Evolutionary conservation across 768 basidiomycete genomes (phyloP).

Genomic region (Heimioporus sp.): DNA sequence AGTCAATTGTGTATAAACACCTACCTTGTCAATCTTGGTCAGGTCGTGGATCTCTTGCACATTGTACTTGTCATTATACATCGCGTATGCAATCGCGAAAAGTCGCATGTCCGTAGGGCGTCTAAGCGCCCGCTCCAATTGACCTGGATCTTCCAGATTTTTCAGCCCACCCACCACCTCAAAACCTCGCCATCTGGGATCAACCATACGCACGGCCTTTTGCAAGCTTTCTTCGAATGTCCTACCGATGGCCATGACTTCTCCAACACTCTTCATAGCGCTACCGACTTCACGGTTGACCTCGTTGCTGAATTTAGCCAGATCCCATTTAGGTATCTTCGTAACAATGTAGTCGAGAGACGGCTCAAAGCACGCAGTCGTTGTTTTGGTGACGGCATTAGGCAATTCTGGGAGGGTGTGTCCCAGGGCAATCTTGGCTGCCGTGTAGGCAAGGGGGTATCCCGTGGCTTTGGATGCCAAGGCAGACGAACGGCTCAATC

Average conservation of each 20-base stretch:
- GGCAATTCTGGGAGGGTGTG: slow-evolving; percentile 97
- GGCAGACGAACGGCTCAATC: slow-evolving; percentile 85
- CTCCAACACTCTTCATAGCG: slow-evolving; percentile 98
- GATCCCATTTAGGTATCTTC: slow-evolving; percentile 99
- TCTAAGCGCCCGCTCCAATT: slow-evolving; percentile 75
- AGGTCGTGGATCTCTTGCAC: slow-evolving; percentile 89
- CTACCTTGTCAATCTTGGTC: slow-evolving; percentile 96
- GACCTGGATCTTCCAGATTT: slow-evolving; percentile 62
- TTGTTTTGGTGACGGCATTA: slow-evolving; percentile 98
- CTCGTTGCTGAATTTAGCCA: slow-evolving; percentile 93
- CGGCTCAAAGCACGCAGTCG: slow-evolving; percentile 98
- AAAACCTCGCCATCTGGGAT: slow-evolving; percentile 95
- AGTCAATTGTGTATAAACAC: not conserved
- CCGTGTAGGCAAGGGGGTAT: slow-evolving; percentile 98
- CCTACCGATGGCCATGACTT: slow-evolving; percentile 99
- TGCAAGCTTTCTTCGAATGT: slow-evolving; percentile 99
- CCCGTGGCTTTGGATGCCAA: slow-evolving; percentile 98
- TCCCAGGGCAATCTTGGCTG: slow-evolving; percentile 97
- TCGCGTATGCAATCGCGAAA: slow-evolving; percentile 96
- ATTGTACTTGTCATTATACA: slow-evolving; percentile 90
- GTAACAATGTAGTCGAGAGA: slow-evolving; percentile 99
- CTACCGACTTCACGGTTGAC: slow-evolving; percentile 95
- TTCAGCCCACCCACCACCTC: slow-evolving; percentile 90
- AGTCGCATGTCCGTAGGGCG: slow-evolving; percentile 93
- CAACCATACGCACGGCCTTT: slow-evolving; percentile 97